phyloP scores from a whole-genome alignment of 1,139 yeast species.

The Schwanniomyces etchellsii region DNA sequence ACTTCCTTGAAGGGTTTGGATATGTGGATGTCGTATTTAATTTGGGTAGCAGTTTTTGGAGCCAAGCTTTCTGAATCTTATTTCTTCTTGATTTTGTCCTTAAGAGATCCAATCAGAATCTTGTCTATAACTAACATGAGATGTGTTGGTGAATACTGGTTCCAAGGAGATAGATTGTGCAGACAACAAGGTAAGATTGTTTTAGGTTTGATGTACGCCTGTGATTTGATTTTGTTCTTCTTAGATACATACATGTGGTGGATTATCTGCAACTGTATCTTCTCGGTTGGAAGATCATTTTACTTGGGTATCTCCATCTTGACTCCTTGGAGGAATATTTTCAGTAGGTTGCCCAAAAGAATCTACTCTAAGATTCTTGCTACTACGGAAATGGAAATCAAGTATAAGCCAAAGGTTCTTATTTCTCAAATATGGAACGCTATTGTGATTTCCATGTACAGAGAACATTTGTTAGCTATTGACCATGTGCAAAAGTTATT shows the following conservation, averaged over 20 bases:
- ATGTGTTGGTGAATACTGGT: slow-evolving; percentile 86
- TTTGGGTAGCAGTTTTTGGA: slow-evolving; percentile 84
- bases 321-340: slow-evolving; percentile 99
- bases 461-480: slow-evolving; percentile 94
- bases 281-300: slow-evolving; percentile 96
- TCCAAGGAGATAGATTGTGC: slow-evolving; percentile 68
- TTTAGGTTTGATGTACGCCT: slow-evolving; percentile 85
- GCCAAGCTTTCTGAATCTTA: slow-evolving; percentile 90
- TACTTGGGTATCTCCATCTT: slow-evolving; percentile 96
- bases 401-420: slow-evolving; percentile 96
- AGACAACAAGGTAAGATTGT: slow-evolving; percentile 81
- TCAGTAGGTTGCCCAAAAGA: slow-evolving; percentile 96
- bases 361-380: slow-evolving; percentile 95
- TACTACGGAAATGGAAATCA: slow-evolving; percentile 97
- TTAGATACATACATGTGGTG: slow-evolving; percentile 99
- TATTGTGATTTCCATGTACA: slow-evolving; percentile 94
- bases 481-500: slow-evolving; percentile 96
- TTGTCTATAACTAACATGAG: slow-evolving; percentile 44
- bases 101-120: slow-evolving; percentile 89
- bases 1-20: slow-evolving; percentile 78
- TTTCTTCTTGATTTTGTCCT: slow-evolving; percentile 82
- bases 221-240: slow-evolving; percentile 92
- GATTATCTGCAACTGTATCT: slow-evolving; percentile 88
- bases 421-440: slow-evolving; percentile 99
- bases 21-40: slow-evolving; percentile 92